Base-by-base conservation (phyloP, 495 filamentous ascomycete genomes). In the Umbilicaria muhlenbergii region DNA sequence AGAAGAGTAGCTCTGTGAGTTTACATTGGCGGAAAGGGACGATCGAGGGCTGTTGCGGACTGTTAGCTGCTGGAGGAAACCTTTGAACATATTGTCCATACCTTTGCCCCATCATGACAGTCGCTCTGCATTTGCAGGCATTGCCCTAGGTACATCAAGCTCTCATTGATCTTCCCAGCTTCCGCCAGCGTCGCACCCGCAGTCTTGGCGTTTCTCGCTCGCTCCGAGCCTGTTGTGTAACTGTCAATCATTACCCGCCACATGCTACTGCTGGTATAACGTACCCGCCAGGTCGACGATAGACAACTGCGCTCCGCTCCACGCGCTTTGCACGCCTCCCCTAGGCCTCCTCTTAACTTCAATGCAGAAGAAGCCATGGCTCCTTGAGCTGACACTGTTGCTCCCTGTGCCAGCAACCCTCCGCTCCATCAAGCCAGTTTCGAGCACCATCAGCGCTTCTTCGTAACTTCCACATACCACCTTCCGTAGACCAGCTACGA, bases 161-260 rank as follows among this genome's bases (percentile, higher is more conserved):
- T 87, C 57, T 94, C 87, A 56, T 98, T 98, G 53, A 98, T 98
- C 60, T 94, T 94, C 14, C 91, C 92, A 16, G 91, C 92, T 61
- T 98, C 91, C 0, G 81, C 87, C 2, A 98, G 73, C 1, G 88
- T 94, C 0, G 86, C 78, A 15, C 91, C 89, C 0, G 85, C 81
- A 15, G 92, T 95, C 64, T 94, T 94, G 12, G 92, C 87, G 43
- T 86, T 86, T 51, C 86, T 71, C 16, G 89, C 88, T 43, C 91
- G 80, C 60, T 98, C 91, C 43, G 91, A 95, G 8, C 78, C 75
- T 76, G 36, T 11, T 33, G 39, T 32, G 16, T 21, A 16, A 36
- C 41, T 28, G 32, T 11, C 28, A 32, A 42, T 34, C 28, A 14
- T 15, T 33, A 12, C 31, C 2, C 0, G 11, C 12, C 31, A 32